Conservation (phyloP, 106 monocot species). For the Vanilla planifolia region DNA sequence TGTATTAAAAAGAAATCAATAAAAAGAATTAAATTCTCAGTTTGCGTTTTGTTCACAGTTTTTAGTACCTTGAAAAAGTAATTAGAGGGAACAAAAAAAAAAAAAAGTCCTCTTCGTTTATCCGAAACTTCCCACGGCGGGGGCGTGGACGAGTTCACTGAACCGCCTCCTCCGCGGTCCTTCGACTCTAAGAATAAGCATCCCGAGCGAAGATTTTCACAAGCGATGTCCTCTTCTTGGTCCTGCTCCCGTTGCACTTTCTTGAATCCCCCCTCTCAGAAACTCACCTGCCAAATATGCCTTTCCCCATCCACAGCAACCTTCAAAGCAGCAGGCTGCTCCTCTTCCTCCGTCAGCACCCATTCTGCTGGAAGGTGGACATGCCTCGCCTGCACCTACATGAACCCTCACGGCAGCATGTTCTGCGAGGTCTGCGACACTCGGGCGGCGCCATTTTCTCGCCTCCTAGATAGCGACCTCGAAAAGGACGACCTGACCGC, state of each 20-base stretch:
- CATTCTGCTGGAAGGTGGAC: conserved; percentile 18
- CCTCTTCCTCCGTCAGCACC: conserved; percentile 6
- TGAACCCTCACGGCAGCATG: conserved; percentile 16
- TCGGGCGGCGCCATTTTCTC: conserved; percentile 1
- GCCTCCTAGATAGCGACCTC: conserved; percentile 16
- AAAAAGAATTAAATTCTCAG: no score
- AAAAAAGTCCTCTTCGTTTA: no score
- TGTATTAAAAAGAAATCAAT: no score
- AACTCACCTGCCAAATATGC: conserved; percentile 56
- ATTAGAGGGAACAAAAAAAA: no score
- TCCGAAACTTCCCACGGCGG: no score
- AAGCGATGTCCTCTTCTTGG: conserved; percentile 27
- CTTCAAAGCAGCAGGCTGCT: conserved; percentile 22
- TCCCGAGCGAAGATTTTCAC: background rate
- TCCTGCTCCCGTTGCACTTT: conserved; percentile 73
- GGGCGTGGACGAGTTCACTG: no score
- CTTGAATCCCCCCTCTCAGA: conserved; percentile 60
- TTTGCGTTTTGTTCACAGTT: no score
- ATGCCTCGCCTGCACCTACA: conserved; percentile 23
- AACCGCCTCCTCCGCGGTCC: no score
- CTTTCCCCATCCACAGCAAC: conserved; percentile 16
- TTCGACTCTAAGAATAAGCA: no score
- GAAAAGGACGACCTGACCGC: conserved; percentile 32
- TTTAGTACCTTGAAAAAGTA: no score
- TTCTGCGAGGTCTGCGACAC: conserved; percentile 29